Evolutionary conservation across 2,329 filamentous ascomycete species (phyloP), one percentile per base, ranked within the genome.

Genomic region (Penicillium vulpinum): DNA sequence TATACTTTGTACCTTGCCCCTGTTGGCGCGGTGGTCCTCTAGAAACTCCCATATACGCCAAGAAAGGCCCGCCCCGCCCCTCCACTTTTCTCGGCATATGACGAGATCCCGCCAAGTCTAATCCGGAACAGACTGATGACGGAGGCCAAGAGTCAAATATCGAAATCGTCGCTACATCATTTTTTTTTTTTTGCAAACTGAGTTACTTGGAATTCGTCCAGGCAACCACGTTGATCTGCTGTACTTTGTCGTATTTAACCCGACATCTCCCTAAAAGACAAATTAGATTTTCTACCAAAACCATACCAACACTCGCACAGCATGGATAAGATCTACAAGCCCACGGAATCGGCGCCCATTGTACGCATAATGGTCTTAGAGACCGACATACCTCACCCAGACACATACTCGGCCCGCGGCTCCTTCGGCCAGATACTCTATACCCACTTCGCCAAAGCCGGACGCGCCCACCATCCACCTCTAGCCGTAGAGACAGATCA

Each of bases 341-440:
- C 62, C 47, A 56, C 51, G 1, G 39, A 56, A 16, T 41, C 56
- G 43, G 60, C 60, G 7, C 51, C 58, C 9, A 44, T 62, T 31
- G 69, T 78, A 39, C 75, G 76, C 59, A 78, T 80, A 67, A 73
- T 86, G 52, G 82, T 86, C 56, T 77, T 86, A 8, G 84, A 86
- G 68, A 86, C 83, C 0, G 84, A 86, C 62, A 74, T 78, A 53
- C 78, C 82, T 26, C 80, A 85, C 59, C 78, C 80, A 13, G 76
- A 83, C 8, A 84, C 81, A 1, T 67, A 79, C 44, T 65, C 73
- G 18, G 74, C 78, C 44, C 76, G 72, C n/a, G 83, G 83, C 15
- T 76, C 76, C 6, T 86, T 85, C 62, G 82, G 81, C 9, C 72
- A 83, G 39, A 80, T 86, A 24, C 67, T 85, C 10, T 75, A 84